Evolutionary conservation across 805 yeast genomes (phyloP).

Genomic region (Metschnikowia colocasiae): DNA sequence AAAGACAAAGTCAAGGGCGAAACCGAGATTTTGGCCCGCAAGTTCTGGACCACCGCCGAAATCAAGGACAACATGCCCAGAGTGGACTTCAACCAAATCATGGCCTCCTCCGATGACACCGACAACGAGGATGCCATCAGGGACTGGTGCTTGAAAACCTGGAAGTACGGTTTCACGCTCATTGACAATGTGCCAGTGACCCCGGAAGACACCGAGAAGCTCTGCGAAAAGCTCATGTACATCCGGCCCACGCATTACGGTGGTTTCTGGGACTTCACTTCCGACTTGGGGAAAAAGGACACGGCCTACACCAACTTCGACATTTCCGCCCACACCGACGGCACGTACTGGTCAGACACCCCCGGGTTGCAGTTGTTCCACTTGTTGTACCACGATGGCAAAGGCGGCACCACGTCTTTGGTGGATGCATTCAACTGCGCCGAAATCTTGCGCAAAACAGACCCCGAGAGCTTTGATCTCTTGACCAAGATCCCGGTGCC

Average conservation of each 20-base stretch:
- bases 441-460: conserved; percentile 37
- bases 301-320: conserved; percentile 70
- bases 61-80: conserved; percentile 41
- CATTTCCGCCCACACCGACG: conserved; percentile 65
- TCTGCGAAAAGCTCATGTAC: conserved; percentile 55
- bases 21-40: conserved; percentile 25
- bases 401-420: conserved; percentile 65
- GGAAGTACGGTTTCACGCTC: conserved; percentile 58
- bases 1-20: conserved; percentile 27
- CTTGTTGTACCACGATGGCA: conserved; percentile 57
- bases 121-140: conserved; percentile 43
- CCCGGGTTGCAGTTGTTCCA: conserved; percentile 72
- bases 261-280: conserved; percentile 78
- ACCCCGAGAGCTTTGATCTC: conserved; percentile 51
- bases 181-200: conserved; percentile 58
- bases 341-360: conserved; percentile 70
- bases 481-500: conserved; percentile 50
- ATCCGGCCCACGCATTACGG: conserved; percentile 71
- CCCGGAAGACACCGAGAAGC: conserved; percentile 55
- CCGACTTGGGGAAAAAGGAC: conserved; percentile 62
- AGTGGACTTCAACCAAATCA: conserved; percentile 47
- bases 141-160: conserved; percentile 53
- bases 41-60: conserved; percentile 44
- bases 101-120: conserved; percentile 29
- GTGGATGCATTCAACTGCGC: conserved; percentile 68